phyloP scores from a whole-genome alignment of 768 basidiomycete species.

The Mycena epipterygia region DNA sequence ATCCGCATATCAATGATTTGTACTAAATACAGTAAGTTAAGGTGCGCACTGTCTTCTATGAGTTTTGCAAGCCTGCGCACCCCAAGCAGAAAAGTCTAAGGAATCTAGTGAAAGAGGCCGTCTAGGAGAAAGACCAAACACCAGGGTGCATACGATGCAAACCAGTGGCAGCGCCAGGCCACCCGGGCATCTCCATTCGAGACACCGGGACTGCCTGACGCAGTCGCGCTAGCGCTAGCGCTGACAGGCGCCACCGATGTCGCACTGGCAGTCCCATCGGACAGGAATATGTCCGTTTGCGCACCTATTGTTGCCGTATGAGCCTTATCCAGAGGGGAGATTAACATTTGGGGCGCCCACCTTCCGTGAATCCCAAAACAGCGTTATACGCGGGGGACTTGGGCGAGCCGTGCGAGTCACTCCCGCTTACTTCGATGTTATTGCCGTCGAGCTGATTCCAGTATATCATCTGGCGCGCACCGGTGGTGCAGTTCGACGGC shows the following conservation, averaged over 20 bases:
- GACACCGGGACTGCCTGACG: neutral
- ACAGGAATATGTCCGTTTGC: slow-evolving; percentile 31
- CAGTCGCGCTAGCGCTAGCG: neutral
- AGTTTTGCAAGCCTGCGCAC: too few relatives aligned
- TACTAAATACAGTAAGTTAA: too few relatives aligned
- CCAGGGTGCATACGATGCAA: neutral
- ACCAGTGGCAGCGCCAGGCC: neutral
- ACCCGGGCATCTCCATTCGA: neutral
- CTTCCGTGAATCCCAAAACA: slow-evolving; percentile 36
- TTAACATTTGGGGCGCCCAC: neutral
- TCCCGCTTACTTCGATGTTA: slow-evolving; percentile 55
- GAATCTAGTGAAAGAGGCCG: neutral
- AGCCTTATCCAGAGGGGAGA: neutral
- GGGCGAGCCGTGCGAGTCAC: slow-evolving; percentile 60
- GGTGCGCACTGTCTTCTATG: too few relatives aligned
- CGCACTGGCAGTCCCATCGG: slow-evolving; percentile 8
- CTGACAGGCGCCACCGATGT: slow-evolving; percentile 12
- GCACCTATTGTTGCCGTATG: slow-evolving; percentile 6
- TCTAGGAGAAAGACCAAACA: neutral
- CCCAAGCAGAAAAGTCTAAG: too few relatives aligned
- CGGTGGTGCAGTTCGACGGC: slow-evolving; percentile 48
- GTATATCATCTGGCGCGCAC: slow-evolving; percentile 60
- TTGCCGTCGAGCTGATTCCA: slow-evolving; percentile 59
- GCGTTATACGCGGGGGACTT: slow-evolving; percentile 53
- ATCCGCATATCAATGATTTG: too few relatives aligned